Evolutionary conservation across 1,284 basidiomycete species (phyloP), one percentile per base, ranked within the genome.

Genomic region (Thecaphora thlaspeos): DNA sequence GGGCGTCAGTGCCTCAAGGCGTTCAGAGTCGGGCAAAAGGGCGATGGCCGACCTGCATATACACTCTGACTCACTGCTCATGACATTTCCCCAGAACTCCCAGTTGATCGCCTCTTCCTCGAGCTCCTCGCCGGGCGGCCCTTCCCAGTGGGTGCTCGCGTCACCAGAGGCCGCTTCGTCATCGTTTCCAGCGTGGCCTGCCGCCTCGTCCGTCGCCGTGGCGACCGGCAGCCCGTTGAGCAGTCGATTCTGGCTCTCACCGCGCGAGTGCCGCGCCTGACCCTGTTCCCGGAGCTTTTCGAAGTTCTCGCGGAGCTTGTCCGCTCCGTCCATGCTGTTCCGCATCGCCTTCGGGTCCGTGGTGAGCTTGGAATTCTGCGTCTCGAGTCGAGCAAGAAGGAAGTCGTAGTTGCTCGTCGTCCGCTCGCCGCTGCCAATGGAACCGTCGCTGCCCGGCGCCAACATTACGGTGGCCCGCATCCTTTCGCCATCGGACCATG

Each of bases 81-180:
- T 90, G 8, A 98, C 92, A 17, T 84, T 84, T 1, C 95, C 94
- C 94, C 95, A 98, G 80, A 97, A 98, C 65, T 88, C 88, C 95
- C 80, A 81, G 61, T 82, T 81, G 32, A 76, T 69, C n/a, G 41
- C 41, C 18, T 67, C 63, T 15, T 70, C 65, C 7, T 36, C 48
- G 1, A 52, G 10, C 30, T 64, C 68, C 15, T 68, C 57, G 10
- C 48, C 44, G 4, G 61, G 61, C 3, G 61, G 56, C 15, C 51
- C 65, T 2, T 60, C 41, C 44, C 47, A 53, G 1, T 45, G 40
- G 1, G 54, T 48, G 11, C 49, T 51, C n/a, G 47, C 43, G 15
- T 39, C 26, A 3, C 44, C 51, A 8, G 38, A 28, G 15, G 43
- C 5, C 4, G 43, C 41, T 24, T 48, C 55, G n/a, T n/a, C n/a